Conservation (phyloP, 1,139 yeast species). For the Zhuliangozyma blackwelliae region DNA sequence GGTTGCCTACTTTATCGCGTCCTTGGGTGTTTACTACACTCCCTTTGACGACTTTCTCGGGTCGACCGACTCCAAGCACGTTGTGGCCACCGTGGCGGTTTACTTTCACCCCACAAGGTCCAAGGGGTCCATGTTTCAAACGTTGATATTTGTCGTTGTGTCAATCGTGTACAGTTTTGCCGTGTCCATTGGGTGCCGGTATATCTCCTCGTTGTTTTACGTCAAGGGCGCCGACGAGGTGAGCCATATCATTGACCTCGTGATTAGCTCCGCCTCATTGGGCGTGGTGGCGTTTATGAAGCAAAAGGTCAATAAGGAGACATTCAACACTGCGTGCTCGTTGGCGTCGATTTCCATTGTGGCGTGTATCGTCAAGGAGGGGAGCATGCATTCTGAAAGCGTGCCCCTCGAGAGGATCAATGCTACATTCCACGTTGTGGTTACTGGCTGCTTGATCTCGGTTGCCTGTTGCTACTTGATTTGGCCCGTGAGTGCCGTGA, state of each 20-base stretch:
- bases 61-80: slow-evolving; percentile 69
- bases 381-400: slow-evolving; percentile 56
- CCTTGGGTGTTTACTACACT: slow-evolving; percentile 68
- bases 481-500: slow-evolving; percentile 63
- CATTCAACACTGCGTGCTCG: slow-evolving; percentile 79
- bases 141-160: slow-evolving; percentile 55
- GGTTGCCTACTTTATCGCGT: slow-evolving; percentile 66
- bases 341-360: slow-evolving; percentile 70
- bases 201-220: slow-evolving; percentile 45
- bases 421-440: slow-evolving; percentile 57
- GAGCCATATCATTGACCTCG: slow-evolving; percentile 55
- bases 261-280: slow-evolving; percentile 51
- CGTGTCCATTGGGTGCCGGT: slow-evolving; percentile 53
- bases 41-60: slow-evolving; percentile 57
- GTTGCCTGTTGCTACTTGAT: slow-evolving; percentile 54
- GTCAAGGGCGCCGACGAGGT: slow-evolving; percentile 44
- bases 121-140: slow-evolving; percentile 77
- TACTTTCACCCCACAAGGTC: slow-evolving; percentile 83
- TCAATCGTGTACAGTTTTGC: slow-evolving; percentile 55
- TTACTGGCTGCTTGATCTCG: slow-evolving; percentile 58
- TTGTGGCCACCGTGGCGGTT: slow-evolving; percentile 78
- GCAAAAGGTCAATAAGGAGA: slow-evolving; percentile 60
- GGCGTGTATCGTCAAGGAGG: slow-evolving; percentile 74
- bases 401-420: slow-evolving; percentile 56
- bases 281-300: slow-evolving; percentile 69